Evolutionary conservation across 2,329 filamentous ascomycete genomes (phyloP).

Genomic region (Colletotrichum sp.): DNA sequence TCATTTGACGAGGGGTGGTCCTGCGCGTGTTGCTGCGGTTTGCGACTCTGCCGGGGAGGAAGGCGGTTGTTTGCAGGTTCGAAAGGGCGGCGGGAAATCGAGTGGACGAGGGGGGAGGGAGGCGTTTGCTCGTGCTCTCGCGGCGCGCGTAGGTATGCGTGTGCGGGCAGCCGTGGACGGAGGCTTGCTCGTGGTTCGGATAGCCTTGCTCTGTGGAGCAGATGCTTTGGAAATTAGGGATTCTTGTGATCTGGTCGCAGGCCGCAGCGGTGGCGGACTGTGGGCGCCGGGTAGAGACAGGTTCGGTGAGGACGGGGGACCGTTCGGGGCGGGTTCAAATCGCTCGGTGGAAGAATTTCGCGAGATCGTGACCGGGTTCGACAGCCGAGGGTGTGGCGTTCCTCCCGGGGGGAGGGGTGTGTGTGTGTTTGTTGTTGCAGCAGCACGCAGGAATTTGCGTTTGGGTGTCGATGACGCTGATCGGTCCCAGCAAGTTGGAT

Average conservation of each 20-base stretch:
- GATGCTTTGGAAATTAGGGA: not conserved
- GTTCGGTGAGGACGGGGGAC: not conserved
- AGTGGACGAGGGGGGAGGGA: not conserved
- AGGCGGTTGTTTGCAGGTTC: not conserved
- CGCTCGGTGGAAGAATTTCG: not conserved
- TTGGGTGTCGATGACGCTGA: not conserved
- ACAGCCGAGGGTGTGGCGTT: not conserved
- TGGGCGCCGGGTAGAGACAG: not conserved
- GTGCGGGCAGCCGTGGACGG: not conserved
- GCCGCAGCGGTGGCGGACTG: not conserved
- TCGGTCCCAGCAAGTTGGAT: not conserved
- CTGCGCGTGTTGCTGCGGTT: not conserved
- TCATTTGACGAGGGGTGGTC: slow-evolving; percentile 24
- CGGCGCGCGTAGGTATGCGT: not conserved
- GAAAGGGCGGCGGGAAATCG: not conserved
- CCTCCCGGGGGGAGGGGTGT: not conserved
- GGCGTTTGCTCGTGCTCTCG: not conserved
- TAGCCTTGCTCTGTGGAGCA: not conserved
- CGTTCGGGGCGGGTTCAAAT: not conserved
- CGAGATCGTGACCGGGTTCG: not conserved
- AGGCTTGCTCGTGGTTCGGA: not conserved
- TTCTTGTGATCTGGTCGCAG: not conserved
- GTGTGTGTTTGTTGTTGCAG: not conserved
- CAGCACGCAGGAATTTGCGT: not conserved
- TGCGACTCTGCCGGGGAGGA: not conserved